These are phyloP conservation scores for Xylaria sp. DNA, from an alignment of 2,329 filamentous ascomycete genomes.

Conservation along the genomic window DNA sequence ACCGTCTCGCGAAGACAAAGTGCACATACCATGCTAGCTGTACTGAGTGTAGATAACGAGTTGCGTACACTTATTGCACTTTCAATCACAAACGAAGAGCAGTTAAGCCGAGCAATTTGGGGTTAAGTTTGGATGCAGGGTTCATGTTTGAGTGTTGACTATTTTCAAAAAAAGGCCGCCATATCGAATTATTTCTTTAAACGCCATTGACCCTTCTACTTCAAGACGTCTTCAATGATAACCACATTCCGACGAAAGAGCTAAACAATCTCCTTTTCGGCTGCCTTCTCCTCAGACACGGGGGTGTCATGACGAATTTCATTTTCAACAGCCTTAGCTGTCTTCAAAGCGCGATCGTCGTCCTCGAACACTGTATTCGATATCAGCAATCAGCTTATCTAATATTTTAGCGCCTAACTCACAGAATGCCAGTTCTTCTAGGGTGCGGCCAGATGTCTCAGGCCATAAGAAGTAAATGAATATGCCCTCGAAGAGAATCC, in stretches of 20 bases:
- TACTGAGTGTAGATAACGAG: neutral
- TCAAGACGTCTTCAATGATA: too few relatives aligned
- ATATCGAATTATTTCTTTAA: neutral
- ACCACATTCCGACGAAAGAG: neutral
- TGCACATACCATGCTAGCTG: too few relatives aligned
- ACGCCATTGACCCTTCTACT: neutral
- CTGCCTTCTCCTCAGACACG: conserved; percentile 39
- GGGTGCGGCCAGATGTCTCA: conserved; percentile 78
- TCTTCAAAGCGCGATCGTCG: conserved; percentile 40
- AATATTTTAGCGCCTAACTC: conserved; percentile 24
- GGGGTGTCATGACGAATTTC: conserved; percentile 44
- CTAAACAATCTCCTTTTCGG: conserved; percentile 37
- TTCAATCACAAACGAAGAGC: neutral
- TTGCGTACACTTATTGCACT: neutral
- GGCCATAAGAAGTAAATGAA: conserved; percentile 82
- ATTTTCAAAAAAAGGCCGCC: neutral
- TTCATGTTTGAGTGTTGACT: neutral
- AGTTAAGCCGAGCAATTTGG: neutral
- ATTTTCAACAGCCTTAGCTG: conserved; percentile 46
- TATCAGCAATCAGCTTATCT: conserved; percentile 25
- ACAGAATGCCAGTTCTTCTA: conserved; percentile 68
- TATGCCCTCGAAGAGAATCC: conserved; percentile 45
- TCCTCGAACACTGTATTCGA: conserved; percentile 46
- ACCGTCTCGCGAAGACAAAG: too few relatives aligned
- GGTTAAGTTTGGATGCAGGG: neutral